A percentile compares a stretch with the other conserved stretches of the same genome.
Conservation (phyloP, 73 alveolate genomes). For the Stentor coeruleus region DNA sequence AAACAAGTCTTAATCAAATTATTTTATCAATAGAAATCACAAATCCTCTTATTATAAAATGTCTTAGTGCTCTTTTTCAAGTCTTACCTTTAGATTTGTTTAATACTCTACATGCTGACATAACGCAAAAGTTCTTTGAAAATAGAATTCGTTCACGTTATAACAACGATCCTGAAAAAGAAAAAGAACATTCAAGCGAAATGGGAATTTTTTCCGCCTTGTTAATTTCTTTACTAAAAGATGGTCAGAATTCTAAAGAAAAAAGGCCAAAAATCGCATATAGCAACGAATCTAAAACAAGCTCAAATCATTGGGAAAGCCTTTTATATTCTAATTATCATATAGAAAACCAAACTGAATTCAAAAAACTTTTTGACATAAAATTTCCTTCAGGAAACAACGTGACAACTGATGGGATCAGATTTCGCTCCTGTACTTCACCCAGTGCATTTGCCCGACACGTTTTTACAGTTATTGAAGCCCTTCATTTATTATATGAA, state of each 20-base stretch:
- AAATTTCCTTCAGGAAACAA: not conserved
- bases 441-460: conserved; percentile 12
- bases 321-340: not conserved
- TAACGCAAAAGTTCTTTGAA: not conserved
- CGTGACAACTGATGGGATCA: not conserved
- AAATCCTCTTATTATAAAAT: not conserved
- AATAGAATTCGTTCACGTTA: not conserved
- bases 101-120: not conserved
- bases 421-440: not conserved
- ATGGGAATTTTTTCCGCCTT: not conserved
- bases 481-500: conserved; percentile 53
- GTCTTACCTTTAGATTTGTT: not conserved
- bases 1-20: not conserved
- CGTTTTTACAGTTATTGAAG: conserved; percentile 20
- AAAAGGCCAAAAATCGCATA: conserved; percentile 8
- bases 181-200: conserved; percentile 1
- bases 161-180: not conserved
- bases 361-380: not conserved
- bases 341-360: not conserved
- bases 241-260: not conserved
- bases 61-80: not conserved
- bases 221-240: not conserved
- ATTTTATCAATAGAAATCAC: not conserved
- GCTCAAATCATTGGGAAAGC: not conserved
- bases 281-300: not conserved